Conservation (phyloP, 345 rosid genomes). For the Aegle marmelos region DNA sequence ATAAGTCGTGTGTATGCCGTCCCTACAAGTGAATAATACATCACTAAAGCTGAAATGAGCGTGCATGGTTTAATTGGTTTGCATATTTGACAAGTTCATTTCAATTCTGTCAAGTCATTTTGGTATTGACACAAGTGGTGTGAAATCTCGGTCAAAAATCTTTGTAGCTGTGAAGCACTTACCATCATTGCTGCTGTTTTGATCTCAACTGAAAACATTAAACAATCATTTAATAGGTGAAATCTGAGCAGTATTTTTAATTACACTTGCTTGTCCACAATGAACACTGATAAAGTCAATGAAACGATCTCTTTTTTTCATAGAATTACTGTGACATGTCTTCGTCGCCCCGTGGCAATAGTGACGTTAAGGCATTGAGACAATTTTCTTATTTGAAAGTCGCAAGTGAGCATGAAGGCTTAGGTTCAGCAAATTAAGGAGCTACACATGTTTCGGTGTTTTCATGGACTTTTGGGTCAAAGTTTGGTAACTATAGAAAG, state of each 20-base stretch:
- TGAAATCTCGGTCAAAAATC: background rate
- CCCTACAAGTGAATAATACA: background rate
- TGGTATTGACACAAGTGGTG: constrained; percentile 15
- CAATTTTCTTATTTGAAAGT: background rate
- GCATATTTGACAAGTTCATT: background rate
- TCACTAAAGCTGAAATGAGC: background rate
- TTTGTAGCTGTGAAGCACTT: constrained; percentile 20
- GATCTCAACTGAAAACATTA: background rate
- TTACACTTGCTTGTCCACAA: background rate
- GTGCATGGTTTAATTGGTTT: background rate
- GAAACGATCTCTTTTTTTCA: background rate
- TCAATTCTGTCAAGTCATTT: constrained; percentile 2
- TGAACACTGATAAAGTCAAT: constrained; percentile 10
- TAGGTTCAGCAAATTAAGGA: background rate
- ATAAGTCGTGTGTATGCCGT: background rate
- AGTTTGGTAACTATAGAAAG: background rate
- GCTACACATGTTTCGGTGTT: background rate
- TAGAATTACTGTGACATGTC: background rate
- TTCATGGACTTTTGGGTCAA: background rate
- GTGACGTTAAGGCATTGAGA: background rate
- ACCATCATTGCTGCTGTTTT: background rate
- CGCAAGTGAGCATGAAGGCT: background rate
- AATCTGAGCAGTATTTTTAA: background rate
- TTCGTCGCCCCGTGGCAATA: no score
- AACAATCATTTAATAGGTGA: background rate